These are phyloP conservation scores for Harringtonia lauricola DNA, from an alignment of 2,329 filamentous ascomycete species.

Conservation along the genomic window DNA sequence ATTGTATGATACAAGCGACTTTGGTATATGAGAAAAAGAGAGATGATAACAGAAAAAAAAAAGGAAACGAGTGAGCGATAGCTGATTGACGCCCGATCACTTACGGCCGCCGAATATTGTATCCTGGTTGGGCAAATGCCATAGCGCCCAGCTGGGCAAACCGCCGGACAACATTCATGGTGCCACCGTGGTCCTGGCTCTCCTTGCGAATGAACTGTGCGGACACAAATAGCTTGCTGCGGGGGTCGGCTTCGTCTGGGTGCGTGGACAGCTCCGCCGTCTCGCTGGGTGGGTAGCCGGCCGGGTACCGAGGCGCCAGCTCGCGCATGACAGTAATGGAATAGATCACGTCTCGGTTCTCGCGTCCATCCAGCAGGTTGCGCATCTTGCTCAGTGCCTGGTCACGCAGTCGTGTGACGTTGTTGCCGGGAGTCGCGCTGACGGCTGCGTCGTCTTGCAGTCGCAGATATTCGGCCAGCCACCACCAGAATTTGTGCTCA, in stretches of 20 bases:
- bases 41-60: background rate
- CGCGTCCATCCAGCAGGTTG: conserved; percentile 62
- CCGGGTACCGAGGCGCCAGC: conserved; percentile 53
- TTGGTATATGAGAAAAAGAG: background rate
- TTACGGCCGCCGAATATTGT: conserved; percentile 25
- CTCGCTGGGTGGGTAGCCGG: conserved; percentile 35
- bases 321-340: conserved; percentile 74
- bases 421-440: conserved; percentile 27
- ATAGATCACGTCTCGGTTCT: conserved; percentile 86
- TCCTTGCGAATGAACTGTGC: conserved; percentile 60
- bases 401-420: conserved; percentile 44
- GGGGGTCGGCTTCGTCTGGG: conserved; percentile 55
- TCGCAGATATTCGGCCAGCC: conserved; percentile 60
- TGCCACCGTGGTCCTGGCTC: conserved; percentile 52
- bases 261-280: conserved; percentile 36
- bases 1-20: background rate
- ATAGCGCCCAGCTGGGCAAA: conserved; percentile 55
- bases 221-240: conserved; percentile 56
- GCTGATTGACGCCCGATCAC: too few species aligned
- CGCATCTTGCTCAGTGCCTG: conserved; percentile 55
- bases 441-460: conserved; percentile 34
- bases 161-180: conserved; percentile 61
- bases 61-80: too few species aligned
- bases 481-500: conserved; percentile 74
- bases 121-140: conserved; percentile 44